These are phyloP conservation scores for Capronia epimyces DNA, from an alignment of 2,329 filamentous ascomycete species.

Conservation along the genomic window DNA sequence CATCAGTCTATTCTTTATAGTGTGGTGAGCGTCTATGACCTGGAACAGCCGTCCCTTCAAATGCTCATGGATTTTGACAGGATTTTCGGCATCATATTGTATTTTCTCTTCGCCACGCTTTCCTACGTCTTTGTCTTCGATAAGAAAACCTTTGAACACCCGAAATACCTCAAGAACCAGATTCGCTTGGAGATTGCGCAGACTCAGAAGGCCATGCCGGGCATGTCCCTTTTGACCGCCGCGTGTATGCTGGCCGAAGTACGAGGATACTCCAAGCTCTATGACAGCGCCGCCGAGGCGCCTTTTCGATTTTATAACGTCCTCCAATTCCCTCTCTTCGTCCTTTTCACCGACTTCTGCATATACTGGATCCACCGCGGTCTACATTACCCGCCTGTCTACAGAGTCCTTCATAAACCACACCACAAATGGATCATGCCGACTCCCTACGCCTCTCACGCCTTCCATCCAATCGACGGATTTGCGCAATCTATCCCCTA, in stretches of 20 bases:
- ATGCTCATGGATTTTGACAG: slow-evolving; percentile 44
- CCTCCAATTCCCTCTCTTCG: slow-evolving; percentile 80
- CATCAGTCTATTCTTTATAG: slow-evolving; percentile 72
- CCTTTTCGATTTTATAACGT: slow-evolving; percentile 73
- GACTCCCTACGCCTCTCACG: slow-evolving; percentile 83
- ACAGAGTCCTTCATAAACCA: slow-evolving; percentile 89
- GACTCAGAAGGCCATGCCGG: slow-evolving; percentile 67
- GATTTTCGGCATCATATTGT: slow-evolving; percentile 77
- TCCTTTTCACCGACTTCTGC: slow-evolving; percentile 79
- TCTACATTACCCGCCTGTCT: slow-evolving; percentile 72
- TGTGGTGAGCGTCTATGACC: slow-evolving; percentile 58
- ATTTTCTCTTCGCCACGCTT: slow-evolving; percentile 75
- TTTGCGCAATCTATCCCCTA: slow-evolving; percentile 85
- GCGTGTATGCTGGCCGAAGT: slow-evolving; percentile 80
- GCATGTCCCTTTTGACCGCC: slow-evolving; percentile 75
- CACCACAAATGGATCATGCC: slow-evolving; percentile 99
- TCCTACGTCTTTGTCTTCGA: slow-evolving; percentile 90
- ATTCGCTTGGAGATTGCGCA: slow-evolving; percentile 79
- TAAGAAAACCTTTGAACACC: slow-evolving; percentile 80
- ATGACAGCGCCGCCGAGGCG: slow-evolving; percentile 70
- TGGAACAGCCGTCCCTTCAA: background rate
- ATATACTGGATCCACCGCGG: slow-evolving; percentile 91
- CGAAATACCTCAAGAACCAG: slow-evolving; percentile 93
- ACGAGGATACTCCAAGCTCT: slow-evolving; percentile 78
- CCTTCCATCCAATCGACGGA: slow-evolving; percentile 91